Base-by-base conservation (phyloP, 352 stramenopile species). In the Pythium volutum region DNA sequence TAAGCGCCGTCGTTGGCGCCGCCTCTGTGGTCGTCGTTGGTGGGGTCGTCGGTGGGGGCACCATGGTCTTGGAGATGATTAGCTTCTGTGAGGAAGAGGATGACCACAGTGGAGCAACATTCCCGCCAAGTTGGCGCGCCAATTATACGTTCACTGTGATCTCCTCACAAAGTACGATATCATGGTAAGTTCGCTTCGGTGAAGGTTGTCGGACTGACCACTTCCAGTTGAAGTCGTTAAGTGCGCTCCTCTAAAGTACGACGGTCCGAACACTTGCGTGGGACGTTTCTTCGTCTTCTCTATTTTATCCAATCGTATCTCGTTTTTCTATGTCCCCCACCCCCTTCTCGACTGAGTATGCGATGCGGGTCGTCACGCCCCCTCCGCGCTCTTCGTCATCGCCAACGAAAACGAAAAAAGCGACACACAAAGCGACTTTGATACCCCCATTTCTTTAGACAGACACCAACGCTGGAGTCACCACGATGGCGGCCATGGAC, bases 401-500 rank as follows among this genome's bases (percentile, higher is more conserved):
- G 8, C 10, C 1, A 6, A 11, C 31, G 31, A 11, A 36, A 36
- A 36, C 29, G 10, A 34, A 10, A 5, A 34, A 34, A 8, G 31
- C 31, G 31, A n/a, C n/a, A n/a, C n/a, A n/a, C n/a, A n/a, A 36
- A 34, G 29, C 29, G 29, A 34, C 29, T 34, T 5, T 10, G n/a
- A n/a, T n/a, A n/a, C n/a, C n/a, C n/a, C 6, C 29, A 34, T 34
- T 10, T 34, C 29, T 34, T 34, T 34, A 5, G 6, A 5, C 29
- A 34, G 29, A 5, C 29, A 10, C 29, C 29, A 34, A 10, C 6
- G 6, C 36, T 43, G 33, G 7, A 15, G 25, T 10, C 46, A 3
- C 42, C 7, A 48, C 18, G n/a, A 27, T 27, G 22, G 42, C 42
- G 42, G 23, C 46, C 26, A 89, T 90, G 82, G 79, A 86, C 66